Evolutionary conservation across 1,284 basidiomycete species (phyloP), one percentile per base, ranked within the genome.

Genomic region (Fomes fomentarius): DNA sequence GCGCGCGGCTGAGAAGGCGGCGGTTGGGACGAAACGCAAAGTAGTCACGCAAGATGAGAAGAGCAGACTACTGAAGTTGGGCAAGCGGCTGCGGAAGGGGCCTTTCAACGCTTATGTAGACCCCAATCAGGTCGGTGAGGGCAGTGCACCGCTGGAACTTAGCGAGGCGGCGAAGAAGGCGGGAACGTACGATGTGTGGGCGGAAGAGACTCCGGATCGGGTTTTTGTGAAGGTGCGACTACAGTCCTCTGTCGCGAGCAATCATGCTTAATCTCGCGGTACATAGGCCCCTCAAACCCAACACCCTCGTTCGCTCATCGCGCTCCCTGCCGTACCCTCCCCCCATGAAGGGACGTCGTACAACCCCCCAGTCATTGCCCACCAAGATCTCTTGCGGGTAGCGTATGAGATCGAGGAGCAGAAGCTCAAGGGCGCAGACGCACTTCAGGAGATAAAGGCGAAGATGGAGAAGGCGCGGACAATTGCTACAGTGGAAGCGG

Each of bases 341-440:
- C 96, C 96, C 0, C 92, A 93, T 61, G 85, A 87, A 25, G 96
- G 96, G 17, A 83, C 88, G 6, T 96, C 93, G n/a, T 98, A 99
- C 73, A 98, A 98, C 70, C 96, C 96, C 0, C 83, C 87, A 0
- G 84, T 82, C 14, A 79, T 83, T 9, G 84, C 88, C 1, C 93
- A 98, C 69, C 82, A 87, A 53, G 84, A 84, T 41, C 82, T 98
- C 2, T 72, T 99, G 15, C 75, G 82, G 12, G 68, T 80, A 44
- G 96, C 94, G 0, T 80, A 87, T 57, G 80, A 86, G 53, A 74
- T 81, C 26, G 95, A 94, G 68, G 80, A 81, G 57, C 79, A 76
- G 43, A 78, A 80, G 37, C 69, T 87, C 21, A 76, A 75, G 31
- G 78, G 83, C 40, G 78, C 80, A 11, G 83, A 84, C 54, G 79